These are phyloP conservation scores for Xylaria sp. DNA, from an alignment of 2,329 filamentous ascomycete genomes.

Conservation along the genomic window DNA sequence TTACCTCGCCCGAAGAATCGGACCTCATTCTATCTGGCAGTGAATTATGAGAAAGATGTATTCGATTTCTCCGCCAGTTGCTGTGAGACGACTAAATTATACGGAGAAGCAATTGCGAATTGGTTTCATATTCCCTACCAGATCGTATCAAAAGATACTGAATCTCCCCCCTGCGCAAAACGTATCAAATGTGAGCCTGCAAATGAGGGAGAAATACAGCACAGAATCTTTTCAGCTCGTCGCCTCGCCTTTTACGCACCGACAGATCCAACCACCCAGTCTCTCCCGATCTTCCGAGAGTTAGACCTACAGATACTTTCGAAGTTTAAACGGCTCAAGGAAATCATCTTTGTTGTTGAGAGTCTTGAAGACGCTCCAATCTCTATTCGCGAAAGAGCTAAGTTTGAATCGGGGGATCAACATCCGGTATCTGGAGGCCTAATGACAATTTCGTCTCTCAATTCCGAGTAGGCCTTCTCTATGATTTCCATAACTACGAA, in stretches of 20 bases:
- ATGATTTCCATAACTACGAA: neutral
- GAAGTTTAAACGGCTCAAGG: slow-evolving; percentile 13
- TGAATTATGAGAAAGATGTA: slow-evolving; percentile 7
- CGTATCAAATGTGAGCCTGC: too few species aligned
- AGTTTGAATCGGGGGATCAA: neutral
- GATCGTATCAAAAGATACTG: too few species aligned
- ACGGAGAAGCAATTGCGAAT: neutral
- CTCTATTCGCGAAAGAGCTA: neutral
- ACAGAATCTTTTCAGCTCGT: slow-evolving; percentile 15
- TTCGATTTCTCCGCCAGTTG: neutral
- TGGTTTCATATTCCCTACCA: neutral
- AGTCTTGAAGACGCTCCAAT: neutral
- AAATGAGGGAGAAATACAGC: neutral
- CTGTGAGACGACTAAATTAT: neutral
- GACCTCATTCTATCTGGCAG: neutral
- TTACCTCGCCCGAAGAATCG: neutral
- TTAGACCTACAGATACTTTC: slow-evolving; percentile 1
- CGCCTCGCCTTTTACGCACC: neutral
- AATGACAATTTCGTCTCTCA: neutral
- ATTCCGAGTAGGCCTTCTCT: neutral
- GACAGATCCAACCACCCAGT: too few species aligned
- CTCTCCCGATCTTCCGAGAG: slow-evolving; percentile 1
- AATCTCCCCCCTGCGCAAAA: neutral
- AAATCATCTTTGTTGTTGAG: neutral
- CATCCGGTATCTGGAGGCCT: neutral